Evolutionary conservation across 148 eudicot species (phyloP).

Genomic region (Rhododendron mucronatum): DNA sequence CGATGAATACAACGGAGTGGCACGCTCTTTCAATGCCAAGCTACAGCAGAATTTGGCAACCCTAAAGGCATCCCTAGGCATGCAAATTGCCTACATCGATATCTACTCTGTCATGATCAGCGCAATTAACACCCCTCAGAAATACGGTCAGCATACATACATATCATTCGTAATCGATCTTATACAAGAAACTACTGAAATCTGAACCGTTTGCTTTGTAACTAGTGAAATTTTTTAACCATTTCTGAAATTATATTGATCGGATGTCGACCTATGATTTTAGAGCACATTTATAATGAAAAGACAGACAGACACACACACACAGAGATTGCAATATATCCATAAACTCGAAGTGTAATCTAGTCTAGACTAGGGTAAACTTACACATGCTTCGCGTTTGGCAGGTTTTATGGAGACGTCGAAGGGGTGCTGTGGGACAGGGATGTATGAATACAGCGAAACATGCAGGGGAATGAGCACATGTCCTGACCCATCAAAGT

Average conservation of each 20-base stretch:
- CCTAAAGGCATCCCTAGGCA: constrained; percentile 4
- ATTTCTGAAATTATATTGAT: too few species aligned
- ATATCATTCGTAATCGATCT: background rate
- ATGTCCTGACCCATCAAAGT: constrained; percentile 36
- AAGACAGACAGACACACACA: too few species aligned
- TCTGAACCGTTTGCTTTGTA: too few species aligned
- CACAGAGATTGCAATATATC: too few species aligned
- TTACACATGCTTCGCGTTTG: background rate
- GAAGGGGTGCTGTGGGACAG: constrained; percentile 56
- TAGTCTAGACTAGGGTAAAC: too few species aligned
- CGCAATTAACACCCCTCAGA: constrained; percentile 32
- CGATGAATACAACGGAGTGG: constrained; percentile 28
- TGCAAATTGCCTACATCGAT: constrained; percentile 26
- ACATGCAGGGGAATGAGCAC: constrained; percentile 37
- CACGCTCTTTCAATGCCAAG: constrained; percentile 34
- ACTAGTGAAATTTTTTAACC: too few species aligned
- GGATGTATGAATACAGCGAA: constrained; percentile 30
- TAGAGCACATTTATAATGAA: too few species aligned
- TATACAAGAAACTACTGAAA: background rate
- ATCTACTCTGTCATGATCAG: constrained; percentile 24
- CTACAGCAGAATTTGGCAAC: constrained; percentile 12
- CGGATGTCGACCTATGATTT: too few species aligned
- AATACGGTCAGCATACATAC: constrained; percentile 28
- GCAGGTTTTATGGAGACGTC: constrained; percentile 37
- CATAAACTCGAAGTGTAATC: too few species aligned